These are phyloP conservation scores for Pythium periplocum DNA, from an alignment of 352 stramenopile genomes.

Conservation along the genomic window DNA sequence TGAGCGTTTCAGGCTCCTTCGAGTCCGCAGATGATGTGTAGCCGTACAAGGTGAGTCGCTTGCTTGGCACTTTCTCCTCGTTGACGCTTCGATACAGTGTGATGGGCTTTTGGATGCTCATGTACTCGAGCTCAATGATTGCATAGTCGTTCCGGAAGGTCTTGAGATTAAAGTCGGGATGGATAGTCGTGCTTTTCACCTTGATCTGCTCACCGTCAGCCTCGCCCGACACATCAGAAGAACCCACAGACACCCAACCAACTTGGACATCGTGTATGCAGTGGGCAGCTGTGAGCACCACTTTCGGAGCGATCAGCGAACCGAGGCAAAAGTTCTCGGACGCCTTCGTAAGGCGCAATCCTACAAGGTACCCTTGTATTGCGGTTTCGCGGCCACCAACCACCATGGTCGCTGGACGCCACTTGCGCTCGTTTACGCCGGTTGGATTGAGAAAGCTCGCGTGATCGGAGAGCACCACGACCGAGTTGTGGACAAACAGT, in stretches of 20 bases:
- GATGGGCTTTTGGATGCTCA: conserved; percentile 30
- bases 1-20: conserved; percentile 1
- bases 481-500: too few relatives aligned
- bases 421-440: conserved; percentile 13
- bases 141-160: conserved; percentile 27
- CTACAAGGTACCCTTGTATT: conserved; percentile 23
- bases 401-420: conserved; percentile 9
- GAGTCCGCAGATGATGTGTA: conserved; percentile 3
- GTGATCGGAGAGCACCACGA: conserved; percentile 18
- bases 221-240: conserved; percentile 16
- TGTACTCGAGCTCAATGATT: conserved; percentile 33
- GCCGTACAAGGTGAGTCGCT: conserved; percentile 19
- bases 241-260: conserved; percentile 25
- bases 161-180: conserved; percentile 19
- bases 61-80: neutral
- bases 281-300: conserved; percentile 33
- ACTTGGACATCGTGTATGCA: conserved; percentile 20
- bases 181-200: conserved; percentile 21
- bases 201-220: conserved; percentile 37
- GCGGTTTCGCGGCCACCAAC: conserved; percentile 16
- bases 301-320: conserved; percentile 26
- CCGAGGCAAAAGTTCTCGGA: conserved; percentile 27
- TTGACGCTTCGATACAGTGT: conserved; percentile 15
- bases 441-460: conserved; percentile 19
- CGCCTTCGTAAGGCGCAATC: conserved; percentile 15